These are phyloP conservation scores for Musa beccarii DNA, from an alignment of 176 grass and related monocot species.

Conservation along the genomic window DNA sequence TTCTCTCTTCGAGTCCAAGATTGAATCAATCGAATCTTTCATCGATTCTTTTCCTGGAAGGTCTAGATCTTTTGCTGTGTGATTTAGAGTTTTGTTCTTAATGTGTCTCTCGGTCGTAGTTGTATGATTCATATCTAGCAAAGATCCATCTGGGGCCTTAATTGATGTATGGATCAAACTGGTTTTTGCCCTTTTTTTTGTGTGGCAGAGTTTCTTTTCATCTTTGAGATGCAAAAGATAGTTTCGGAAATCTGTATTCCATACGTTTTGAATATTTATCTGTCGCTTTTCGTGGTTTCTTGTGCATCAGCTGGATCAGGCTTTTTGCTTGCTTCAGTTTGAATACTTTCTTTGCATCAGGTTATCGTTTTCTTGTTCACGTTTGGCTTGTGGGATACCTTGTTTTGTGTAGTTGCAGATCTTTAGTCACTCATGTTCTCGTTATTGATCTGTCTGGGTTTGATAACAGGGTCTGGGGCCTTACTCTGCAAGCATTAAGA, in stretches of 20 bases:
- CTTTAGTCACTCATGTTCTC: not conserved
- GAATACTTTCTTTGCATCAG: not conserved
- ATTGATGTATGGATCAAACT: too few species aligned
- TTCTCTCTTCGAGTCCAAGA: not conserved
- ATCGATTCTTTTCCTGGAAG: not conserved
- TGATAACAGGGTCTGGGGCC: constrained; percentile 58
- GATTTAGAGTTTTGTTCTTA: too few species aligned
- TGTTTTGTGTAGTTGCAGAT: not conserved
- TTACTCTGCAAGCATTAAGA: constrained; percentile 82
- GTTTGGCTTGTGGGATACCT: not conserved
- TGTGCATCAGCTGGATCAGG: not conserved
- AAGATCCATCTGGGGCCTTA: too few species aligned
- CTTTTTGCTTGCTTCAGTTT: not conserved
- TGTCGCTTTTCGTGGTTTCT: not conserved
- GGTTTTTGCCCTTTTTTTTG: not conserved
- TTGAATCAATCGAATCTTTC: not conserved
- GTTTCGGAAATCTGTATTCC: not conserved
- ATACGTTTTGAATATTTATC: not conserved
- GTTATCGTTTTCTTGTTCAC: not conserved
- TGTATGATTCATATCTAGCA: too few species aligned
- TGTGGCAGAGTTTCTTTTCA: too few species aligned
- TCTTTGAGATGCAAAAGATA: too few species aligned
- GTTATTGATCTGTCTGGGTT: not conserved
- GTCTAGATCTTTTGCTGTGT: not conserved
- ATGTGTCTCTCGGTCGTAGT: too few species aligned